phyloP scores from a whole-genome alignment of 2,329 filamentous ascomycete species.

The Camptophora hylomeconis region DNA sequence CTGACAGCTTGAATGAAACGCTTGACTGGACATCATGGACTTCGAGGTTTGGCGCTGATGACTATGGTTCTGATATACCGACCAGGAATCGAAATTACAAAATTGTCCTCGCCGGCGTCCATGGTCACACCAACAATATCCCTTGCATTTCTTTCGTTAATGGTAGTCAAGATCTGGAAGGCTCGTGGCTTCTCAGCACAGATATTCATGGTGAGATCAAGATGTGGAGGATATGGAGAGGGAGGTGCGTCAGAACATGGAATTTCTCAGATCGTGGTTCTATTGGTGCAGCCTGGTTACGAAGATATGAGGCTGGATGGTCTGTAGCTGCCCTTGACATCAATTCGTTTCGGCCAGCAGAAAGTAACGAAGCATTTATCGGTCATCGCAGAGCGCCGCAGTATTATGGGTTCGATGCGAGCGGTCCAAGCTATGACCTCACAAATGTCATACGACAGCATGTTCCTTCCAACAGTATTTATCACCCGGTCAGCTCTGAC shows the following conservation, averaged over 20 bases:
- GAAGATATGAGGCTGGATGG: slow-evolving; percentile 27
- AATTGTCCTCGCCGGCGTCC: slow-evolving; percentile 25
- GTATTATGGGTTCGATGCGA: slow-evolving; percentile 10
- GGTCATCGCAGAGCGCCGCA: slow-evolving; percentile 18
- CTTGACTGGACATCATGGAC: slow-evolving; percentile 14
- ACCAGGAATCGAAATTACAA: slow-evolving; percentile 28
- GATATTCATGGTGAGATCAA: slow-evolving; percentile 40
- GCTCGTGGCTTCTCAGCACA: slow-evolving; percentile 43
- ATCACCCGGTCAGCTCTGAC: slow-evolving; percentile 11
- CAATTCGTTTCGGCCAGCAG: slow-evolving; percentile 25
- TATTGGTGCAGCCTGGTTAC: slow-evolving; percentile 4
- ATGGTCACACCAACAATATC: slow-evolving; percentile 37
- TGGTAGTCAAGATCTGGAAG: slow-evolving; percentile 40
- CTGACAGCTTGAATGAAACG: slow-evolving; percentile 3
- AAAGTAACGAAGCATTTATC: slow-evolving; percentile 26
- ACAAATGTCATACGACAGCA: slow-evolving; percentile 14
- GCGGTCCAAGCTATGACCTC: slow-evolving; percentile 14
- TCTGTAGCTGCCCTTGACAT: slow-evolving; percentile 33
- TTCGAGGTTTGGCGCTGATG: not conserved
- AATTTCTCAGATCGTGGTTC: slow-evolving; percentile 10
- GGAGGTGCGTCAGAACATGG: slow-evolving; percentile 19
- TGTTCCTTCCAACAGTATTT: slow-evolving; percentile 13
- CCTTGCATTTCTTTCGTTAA: slow-evolving; percentile 48
- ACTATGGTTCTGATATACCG: slow-evolving; percentile 5
- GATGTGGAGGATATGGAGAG: slow-evolving; percentile 37